Base-by-base conservation (phyloP, 257 asterid genomes). In the Euphrasia confusa region DNA sequence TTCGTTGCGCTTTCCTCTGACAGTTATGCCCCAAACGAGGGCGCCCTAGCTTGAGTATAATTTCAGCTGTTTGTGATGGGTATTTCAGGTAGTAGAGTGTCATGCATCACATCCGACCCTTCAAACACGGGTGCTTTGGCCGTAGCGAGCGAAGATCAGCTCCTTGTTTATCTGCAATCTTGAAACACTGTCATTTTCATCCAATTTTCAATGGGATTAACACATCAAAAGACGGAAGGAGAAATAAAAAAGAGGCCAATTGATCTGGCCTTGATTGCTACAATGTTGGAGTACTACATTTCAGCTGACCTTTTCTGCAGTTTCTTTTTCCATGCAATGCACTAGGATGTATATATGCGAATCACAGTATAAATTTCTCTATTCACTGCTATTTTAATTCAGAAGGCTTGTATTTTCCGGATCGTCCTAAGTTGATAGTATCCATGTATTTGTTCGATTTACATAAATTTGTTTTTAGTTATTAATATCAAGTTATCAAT, bases 81-180 rank as follows among this genome's bases (percentile, higher is more conserved):
- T 32, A 17, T 57, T 75, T 55, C 83, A 92, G 98, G 86, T 66
- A 67, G 71, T 64, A 61, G 72, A 15, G 87, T 84, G 32, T 73
- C 96, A 7, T 81, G 83, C 71, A 72, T 91, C 14, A 60, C 91
- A 33, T 59, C 85, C 0, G 96, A 84, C 62, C 68, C 77, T 57
- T 73, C 85, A 60, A 71, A 72, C 58, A 72, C 84, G 4, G 80
- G 82, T n/a, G 87, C 88, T 60, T 66, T 92, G 61, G 96, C 96
- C 57, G 56, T 89, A 35, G 96, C 94, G 7, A 79, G 86, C 45
- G 85, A 77, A 65, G 82, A 64, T 74, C 83, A 86, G 71, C 76
- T 89, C 80, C 77, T 79, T 70, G 76, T 92, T 55, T 86, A 83
- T 74, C 68, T 75, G 71, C 83, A 73, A 64, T 68, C 76, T 68